Base-by-base conservation (phyloP, 1,139 yeast genomes). In the Hanseniaspora sp. region DNA sequence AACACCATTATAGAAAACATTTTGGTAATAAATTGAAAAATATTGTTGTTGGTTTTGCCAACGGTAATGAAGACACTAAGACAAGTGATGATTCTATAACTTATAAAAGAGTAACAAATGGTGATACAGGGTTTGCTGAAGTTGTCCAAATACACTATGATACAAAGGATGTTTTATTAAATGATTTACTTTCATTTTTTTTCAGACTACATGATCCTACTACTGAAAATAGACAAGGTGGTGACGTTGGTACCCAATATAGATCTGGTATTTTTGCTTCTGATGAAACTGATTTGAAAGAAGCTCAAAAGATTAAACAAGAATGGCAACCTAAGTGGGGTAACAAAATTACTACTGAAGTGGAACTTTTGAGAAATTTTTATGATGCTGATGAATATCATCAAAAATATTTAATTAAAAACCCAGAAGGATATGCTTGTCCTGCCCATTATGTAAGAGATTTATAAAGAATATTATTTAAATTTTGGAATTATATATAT, bases 341-440 rank as follows among this genome's bases (percentile, higher is more conserved):
- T n/a, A 67, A 74, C 59, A 68, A 68, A 53, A 79, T 82, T 42
- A 84, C 73, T 53, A 88, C 97, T 1, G 71, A 71, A 52, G 78
- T 90, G 55, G 86, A 79, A 62, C 84, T 86, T 15, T 75, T 86
- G 54, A 68, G 73, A 55, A 74, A 74, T 56, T 92, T 87, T 76
- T 82, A 82, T 72, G 96, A 90, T 64, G 97, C 97, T 18, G 98
- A 92, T 69, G 88, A 81, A 42, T 92, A 90, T 67, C 97, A 92
- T 67, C 97, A 92, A 66, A 65, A 76, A 58, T 92, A 92, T 67
- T 73, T 90, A 63, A 74, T 75, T 55, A 81, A 79, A 64, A 87
- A 90, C 65, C 95, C 96, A 1, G 70, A 72, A 5, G 96, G 96
- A 4, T 86, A 87, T 69, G 86, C 83, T 58, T 90, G 97, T 67